phyloP scores from a whole-genome alignment of 306 rosid genomes.

The Trifolium dubium region DNA sequence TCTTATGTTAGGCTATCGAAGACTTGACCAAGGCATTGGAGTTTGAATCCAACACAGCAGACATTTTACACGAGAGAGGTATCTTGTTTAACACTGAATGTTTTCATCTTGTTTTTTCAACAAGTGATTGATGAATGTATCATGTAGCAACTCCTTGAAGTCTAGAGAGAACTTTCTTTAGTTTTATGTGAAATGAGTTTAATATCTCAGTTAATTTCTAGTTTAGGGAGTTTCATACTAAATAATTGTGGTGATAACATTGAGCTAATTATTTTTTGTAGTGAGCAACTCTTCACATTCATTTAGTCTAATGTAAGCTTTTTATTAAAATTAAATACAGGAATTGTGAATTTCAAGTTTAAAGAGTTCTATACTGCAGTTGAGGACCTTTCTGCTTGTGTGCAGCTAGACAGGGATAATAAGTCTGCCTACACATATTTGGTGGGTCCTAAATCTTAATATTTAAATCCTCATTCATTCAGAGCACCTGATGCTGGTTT shows the following conservation, averaged over 20 bases:
- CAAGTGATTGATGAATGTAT: constrained; percentile 22
- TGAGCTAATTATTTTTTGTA: constrained; percentile 1
- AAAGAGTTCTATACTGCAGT: constrained; percentile 77
- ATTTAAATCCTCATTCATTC: constrained; percentile 27
- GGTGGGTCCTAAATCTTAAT: constrained; percentile 56
- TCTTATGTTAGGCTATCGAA: constrained; percentile 71
- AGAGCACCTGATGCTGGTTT: constrained; percentile 36
- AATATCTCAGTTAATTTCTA: constrained; percentile 1
- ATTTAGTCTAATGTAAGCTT: constrained; percentile 29
- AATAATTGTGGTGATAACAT: constrained; percentile 26
- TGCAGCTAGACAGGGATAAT: constrained; percentile 72
- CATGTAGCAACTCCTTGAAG: constrained; percentile 33
- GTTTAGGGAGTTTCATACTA: constrained; percentile 28
- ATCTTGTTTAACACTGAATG: constrained; percentile 39
- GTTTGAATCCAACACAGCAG: constrained; percentile 81
- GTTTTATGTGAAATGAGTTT: constrained; percentile 32
- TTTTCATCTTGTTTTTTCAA: constrained; percentile 27
- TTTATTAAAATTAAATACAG: constrained; percentile 49
- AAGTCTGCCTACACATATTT: constrained; percentile 81
- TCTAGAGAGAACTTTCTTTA: constrained; percentile 15
- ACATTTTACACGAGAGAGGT: constrained; percentile 93
- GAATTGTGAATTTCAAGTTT: constrained; percentile 85
- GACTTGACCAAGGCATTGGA: constrained; percentile 83
- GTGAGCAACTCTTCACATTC: constrained; percentile 21
- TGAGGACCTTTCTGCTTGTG: constrained; percentile 75